These are phyloP conservation scores for Odonthalia washingtoniensis DNA, from an alignment of 31 red algal genomes.

Conservation along the genomic window DNA sequence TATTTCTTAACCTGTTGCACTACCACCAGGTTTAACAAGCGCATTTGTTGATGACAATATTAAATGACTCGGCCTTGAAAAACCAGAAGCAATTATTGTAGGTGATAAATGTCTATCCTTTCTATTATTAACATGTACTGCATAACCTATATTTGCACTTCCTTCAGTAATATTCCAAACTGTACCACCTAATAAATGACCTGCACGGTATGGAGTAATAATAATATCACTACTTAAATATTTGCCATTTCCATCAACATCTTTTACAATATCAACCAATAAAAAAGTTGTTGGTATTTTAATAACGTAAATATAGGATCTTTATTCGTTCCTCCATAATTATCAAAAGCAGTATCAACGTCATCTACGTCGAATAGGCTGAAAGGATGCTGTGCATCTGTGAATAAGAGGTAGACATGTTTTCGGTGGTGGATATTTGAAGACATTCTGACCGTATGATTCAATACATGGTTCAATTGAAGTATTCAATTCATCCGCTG, in stretches of 20 bases:
- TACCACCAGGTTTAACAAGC: too few species aligned
- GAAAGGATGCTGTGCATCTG: constrained; percentile 73
- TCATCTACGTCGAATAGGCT: constrained; percentile 86
- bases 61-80: constrained; percentile 83
- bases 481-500: too few species aligned
- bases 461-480: too few species aligned
- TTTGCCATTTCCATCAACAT: background rate
- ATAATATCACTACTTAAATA: constrained; percentile 38
- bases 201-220: constrained; percentile 77
- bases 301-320: constrained; percentile 63
- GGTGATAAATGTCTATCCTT: constrained; percentile 89
- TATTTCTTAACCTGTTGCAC: constrained; percentile 10
- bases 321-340: background rate
- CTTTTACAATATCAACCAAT: background rate
- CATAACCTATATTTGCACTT: too few species aligned
- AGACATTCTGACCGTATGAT: too few species aligned
- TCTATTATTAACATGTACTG: constrained; percentile 88
- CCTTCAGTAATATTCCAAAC: too few species aligned
- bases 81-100: constrained; percentile 66
- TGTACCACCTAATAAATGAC: too few species aligned
- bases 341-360: constrained; percentile 93
- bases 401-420: too few species aligned
- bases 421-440: too few species aligned
- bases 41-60: too few species aligned
- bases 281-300: constrained; percentile 81